Evolutionary conservation across 805 yeast species (phyloP), one percentile per base, ranked within the genome.

Genomic region (Monosporozyma servazzii): DNA sequence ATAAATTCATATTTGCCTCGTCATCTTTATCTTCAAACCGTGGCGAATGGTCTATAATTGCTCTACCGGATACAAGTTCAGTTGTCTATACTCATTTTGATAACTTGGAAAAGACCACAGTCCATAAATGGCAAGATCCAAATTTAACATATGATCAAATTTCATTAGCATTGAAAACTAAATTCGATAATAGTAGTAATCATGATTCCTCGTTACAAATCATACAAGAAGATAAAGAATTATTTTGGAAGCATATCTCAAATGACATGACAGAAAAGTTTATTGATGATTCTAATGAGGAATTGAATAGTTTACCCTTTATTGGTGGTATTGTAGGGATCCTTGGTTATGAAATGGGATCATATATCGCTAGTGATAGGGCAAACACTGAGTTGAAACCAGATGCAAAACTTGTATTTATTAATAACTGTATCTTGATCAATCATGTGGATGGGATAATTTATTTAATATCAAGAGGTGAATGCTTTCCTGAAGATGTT

Each of bases 321-420:
- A 71, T 81, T 51, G 98, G 99, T n/a, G 99, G 99, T 0, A 74
- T 87, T 31, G 72, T 90, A 50, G 99, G 99, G 4, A 73, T 84
- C 42, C 66, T 93, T 10, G 84, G 95, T 0, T 93, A 93, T 63
- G 99, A 91, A 64, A 91, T 86, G 69, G 96, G 96, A 0, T 76
- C 77, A 25, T 75, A 73, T 48, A 60, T 74, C 1, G 29, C 49
- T 7, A 71, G 60, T 2, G 62, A 54, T 23, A 48, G 45, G 6
- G 29, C 48, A 13, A 25, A 33, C 37, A 13, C 8, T 15, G n/a
- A 41, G 4, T 18, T 54, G n/a, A 75, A 78, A 2, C 91, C 95
- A 0, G 96, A 88, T 65, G 78, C 88, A 23, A 85, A 84, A 57
- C 71, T 90, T 47, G 82, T 86, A 2, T 86, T 76, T 56, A 71